Percentiles rank a stretch among this genome's conserved stretches.
These are phyloP conservation scores for Phtheirospermum japonicum DNA, from an alignment of 257 asterid genomes.

Conservation along the genomic window DNA sequence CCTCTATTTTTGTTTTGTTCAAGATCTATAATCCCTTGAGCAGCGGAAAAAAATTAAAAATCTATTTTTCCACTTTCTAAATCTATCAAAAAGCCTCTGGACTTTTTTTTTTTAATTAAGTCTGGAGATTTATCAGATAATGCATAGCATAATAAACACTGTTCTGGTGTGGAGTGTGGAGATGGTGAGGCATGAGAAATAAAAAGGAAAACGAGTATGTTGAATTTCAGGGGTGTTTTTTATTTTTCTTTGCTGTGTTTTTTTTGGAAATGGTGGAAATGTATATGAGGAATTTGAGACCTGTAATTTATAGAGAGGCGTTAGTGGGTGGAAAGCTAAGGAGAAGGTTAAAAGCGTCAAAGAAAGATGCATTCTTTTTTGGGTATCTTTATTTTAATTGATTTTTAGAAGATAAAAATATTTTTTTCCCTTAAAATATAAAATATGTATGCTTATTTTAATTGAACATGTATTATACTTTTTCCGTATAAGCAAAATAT, in stretches of 20 bases:
- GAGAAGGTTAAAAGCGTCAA: constrained; percentile 33
- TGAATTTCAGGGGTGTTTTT: no score
- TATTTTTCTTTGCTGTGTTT: background rate
- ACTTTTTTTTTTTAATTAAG: background rate
- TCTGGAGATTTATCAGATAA: no score
- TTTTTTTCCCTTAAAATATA: no score
- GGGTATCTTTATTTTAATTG: background rate
- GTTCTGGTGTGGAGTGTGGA: constrained; percentile 20
- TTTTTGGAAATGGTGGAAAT: constrained; percentile 8
- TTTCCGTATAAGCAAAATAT: no score
- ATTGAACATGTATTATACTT: no score
- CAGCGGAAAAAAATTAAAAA: background rate
- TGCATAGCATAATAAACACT: no score
- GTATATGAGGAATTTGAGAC: constrained; percentile 9
- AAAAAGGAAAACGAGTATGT: constrained; percentile 28
- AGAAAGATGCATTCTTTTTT: constrained; percentile 6
- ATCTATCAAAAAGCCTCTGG: no score
- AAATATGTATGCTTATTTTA: no score
- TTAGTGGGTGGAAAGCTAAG: background rate
- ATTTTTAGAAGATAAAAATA: no score
- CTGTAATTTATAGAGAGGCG: constrained; percentile 17
- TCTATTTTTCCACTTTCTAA: background rate
- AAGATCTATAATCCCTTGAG: constrained; percentile 9
- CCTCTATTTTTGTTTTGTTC: constrained; percentile 17
- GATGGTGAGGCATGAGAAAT: constrained; percentile 29